Base-by-base conservation (phyloP, 1,139 yeast species). In the Yamadazyma jaroonii region DNA sequence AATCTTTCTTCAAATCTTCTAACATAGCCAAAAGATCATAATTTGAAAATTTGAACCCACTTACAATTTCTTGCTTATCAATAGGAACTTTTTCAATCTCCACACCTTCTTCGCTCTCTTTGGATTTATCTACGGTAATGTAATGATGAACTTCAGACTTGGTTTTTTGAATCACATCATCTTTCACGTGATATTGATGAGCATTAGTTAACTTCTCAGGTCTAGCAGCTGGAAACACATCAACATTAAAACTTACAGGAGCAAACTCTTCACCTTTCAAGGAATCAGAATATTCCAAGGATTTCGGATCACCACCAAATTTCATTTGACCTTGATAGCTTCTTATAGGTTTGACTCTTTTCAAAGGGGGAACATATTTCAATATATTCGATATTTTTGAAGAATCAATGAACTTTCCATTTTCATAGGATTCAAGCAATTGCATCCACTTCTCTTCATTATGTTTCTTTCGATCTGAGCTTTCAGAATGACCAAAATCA, bases 41-140 rank as follows among this genome's bases (percentile, higher is more conserved):
- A n/a, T 78, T 65, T 6, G 95, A 92, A 51, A 81, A 87, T 45
- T 77, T 72, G 56, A 78, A 87, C 0, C 87, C 95, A 23, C 66
- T 67, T 5, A 53, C 54, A 38, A 59, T 52, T n/a, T 59, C 60
- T 7, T 48, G 44, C 29, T 46, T 46, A n/a, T 33, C 34, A 3
- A 47, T 12, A 13, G 23, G 20, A 11, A 38, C 24, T 25, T 31
- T 34, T 25, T 25, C 34, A 3, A 30, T 13, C 25, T 37, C 40
- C 3, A 9, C 22, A 6, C 9, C 12, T 20, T 31, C 15, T 11
- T 26, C 39, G 17, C 44, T 46, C 30, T 49, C 55, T 4, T 47
- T 49, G 11, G 20, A 4, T 24, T 24, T 24, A 24, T 31, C 34
- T 3, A 46, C 45, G 7, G 27, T 44, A 20, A 61, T 51, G 35